These are phyloP conservation scores for Filobasidium floriforme DNA, from an alignment of 768 basidiomycete species.

Conservation along the genomic window DNA sequence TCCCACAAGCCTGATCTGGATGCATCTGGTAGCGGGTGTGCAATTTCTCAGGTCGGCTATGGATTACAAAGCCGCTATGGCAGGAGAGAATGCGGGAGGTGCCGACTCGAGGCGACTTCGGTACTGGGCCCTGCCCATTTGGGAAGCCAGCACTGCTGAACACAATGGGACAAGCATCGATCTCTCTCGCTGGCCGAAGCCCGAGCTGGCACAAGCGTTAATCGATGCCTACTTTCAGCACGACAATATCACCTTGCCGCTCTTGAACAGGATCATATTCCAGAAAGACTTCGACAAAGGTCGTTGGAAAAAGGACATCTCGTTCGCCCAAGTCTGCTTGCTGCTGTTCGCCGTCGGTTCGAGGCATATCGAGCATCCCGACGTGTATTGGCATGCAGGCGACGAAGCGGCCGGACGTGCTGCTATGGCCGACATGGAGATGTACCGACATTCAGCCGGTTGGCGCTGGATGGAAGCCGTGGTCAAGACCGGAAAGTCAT, in stretches of 20 bases:
- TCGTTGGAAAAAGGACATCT: constrained; percentile 51
- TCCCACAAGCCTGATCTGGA: not conserved
- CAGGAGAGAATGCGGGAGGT: constrained; percentile 19
- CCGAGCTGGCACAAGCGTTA: constrained; percentile 53
- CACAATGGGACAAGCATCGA: constrained; percentile 30
- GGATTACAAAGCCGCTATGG: constrained; percentile 30
- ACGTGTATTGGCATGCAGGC: constrained; percentile 46
- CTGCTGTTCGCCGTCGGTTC: constrained; percentile 66
- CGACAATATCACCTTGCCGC: constrained; percentile 56
- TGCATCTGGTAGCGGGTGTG: constrained; percentile 24
- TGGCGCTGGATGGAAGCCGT: constrained; percentile 63
- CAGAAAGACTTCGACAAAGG: constrained; percentile 51
- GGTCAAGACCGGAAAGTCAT: constrained; percentile 55
- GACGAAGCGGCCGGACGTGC: constrained; percentile 19
- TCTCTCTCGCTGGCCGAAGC: constrained; percentile 54
- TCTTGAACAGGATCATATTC: constrained; percentile 65
- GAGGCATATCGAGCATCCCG: constrained; percentile 55
- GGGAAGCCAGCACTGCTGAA: constrained; percentile 44
- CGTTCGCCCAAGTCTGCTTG: constrained; percentile 55
- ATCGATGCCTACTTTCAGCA: constrained; percentile 60
- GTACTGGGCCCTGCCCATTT: constrained; percentile 42
- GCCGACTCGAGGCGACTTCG: not conserved
- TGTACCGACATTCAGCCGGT: constrained; percentile 53
- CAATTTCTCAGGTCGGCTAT: constrained; percentile 34
- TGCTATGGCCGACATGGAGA: constrained; percentile 34